Evolutionary conservation across 495 filamentous ascomycete genomes (phyloP).

Genomic region (Thozetella sp.): DNA sequence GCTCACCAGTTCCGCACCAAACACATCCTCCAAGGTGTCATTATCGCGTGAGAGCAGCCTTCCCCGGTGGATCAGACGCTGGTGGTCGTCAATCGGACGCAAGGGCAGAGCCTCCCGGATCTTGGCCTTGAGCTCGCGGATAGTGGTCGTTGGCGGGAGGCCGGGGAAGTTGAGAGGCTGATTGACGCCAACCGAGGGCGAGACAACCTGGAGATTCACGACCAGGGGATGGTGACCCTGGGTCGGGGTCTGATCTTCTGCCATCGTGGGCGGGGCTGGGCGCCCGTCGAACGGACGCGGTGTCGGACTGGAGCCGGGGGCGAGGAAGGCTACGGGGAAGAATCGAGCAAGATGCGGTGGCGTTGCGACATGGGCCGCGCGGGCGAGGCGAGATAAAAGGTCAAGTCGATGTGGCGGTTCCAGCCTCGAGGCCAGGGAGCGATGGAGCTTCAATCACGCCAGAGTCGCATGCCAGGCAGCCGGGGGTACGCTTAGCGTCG

Average conservation of each 20-base stretch:
- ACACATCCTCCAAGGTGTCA: conserved; percentile 57
- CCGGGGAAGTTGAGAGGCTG: conserved; percentile 54
- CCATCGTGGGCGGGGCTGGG: conserved; percentile 18
- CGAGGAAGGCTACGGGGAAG: not conserved
- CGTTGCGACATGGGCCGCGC: not conserved
- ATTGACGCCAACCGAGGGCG: conserved; percentile 60
- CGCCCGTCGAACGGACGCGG: not conserved
- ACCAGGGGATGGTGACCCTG: conserved; percentile 17
- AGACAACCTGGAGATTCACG: conserved; percentile 65
- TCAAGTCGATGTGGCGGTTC: not conserved
- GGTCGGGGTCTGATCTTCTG: conserved; percentile 17
- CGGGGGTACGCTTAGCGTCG: too few relatives aligned
- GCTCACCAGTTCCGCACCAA: conserved; percentile 59
- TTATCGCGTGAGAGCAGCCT: conserved; percentile 54
- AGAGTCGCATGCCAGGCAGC: not conserved
- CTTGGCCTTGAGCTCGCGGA: conserved; percentile 61
- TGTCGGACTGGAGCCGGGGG: not conserved
- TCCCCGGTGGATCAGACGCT: conserved; percentile 70
- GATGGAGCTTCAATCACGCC: not conserved
- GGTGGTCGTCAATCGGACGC: conserved; percentile 53
- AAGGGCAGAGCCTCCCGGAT: conserved; percentile 57
- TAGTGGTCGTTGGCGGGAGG: conserved; percentile 54
- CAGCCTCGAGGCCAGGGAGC: not conserved
- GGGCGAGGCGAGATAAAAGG: not conserved
- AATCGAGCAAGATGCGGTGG: not conserved